Base-by-base conservation (phyloP, 2,329 filamentous ascomycete genomes). In the Falciphora oryzae region DNA sequence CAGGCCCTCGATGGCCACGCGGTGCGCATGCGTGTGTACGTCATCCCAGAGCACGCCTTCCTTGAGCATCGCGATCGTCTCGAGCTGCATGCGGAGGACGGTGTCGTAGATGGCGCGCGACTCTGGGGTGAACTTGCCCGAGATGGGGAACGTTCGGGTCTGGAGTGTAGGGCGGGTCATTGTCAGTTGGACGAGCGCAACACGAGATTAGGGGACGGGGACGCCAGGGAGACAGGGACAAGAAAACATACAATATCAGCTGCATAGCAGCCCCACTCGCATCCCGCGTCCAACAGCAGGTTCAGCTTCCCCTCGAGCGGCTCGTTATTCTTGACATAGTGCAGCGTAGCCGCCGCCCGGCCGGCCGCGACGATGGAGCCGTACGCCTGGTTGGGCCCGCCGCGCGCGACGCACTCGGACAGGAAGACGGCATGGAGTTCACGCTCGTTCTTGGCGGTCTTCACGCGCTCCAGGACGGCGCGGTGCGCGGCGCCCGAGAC, bases 141-240 rank as follows among this genome's bases (percentile, higher is more conserved):
- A 84, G 69, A 97, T 87, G 2, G 94, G 94, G 73, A 97, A 96
- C 0, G 92, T 94, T 62, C 94, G 86, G 1, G 93, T 97, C 80
- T 94, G 82, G 22, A 4, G 18, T 8, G 7, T 3, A 60, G 35
- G 53, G 27, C 32, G 32, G 13, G 10, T 44, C 14, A 53, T 2
- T 28, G 57, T 31, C 57, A 59, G 18, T 22, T 25, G 50, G 50
- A n/a, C 13, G 4, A 56, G 5, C 8, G 18, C 2, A 28, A 59
- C 25, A 22, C 3, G 56, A 8, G 16, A 57, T 22, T 6, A 27
- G 18, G 5, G 56, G 56, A 22, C 16, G 18, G 25, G 16, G 56
- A 29, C 56, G 11, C 5, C 32, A 32, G 6, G 16, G 14, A n/a
- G 29, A 28, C 27, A 11, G 16, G 13, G 27, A 59, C 13, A 59